Evolutionary conservation across 495 filamentous ascomycete species (phyloP).

Genomic region (Podospora appendiculata): DNA sequence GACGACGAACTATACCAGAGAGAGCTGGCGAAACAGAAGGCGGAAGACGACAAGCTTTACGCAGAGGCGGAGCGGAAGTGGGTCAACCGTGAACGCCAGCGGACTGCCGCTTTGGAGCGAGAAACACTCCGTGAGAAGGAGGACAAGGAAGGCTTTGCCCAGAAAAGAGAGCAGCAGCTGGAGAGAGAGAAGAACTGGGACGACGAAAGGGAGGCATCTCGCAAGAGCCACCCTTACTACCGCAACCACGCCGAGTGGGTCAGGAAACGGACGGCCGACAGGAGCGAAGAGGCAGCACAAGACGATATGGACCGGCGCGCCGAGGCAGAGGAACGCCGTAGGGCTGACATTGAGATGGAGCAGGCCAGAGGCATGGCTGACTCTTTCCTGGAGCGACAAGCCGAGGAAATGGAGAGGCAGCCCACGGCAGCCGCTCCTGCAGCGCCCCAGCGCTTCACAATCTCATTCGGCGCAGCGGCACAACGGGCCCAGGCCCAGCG

Average conservation of each 20-base stretch:
- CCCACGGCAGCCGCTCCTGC: conserved; percentile 47
- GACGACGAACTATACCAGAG: conserved; percentile 80
- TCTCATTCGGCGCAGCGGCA: conserved; percentile 84
- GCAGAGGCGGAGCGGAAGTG: conserved; percentile 81
- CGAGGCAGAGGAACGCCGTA: conserved; percentile 67
- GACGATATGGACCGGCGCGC: conserved; percentile 76
- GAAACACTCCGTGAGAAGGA: conserved; percentile 72
- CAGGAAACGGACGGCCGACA: conserved; percentile 66
- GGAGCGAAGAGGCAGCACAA: conserved; percentile 59
- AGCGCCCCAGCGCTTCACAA: conserved; percentile 84
- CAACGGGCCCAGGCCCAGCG: conserved; percentile 67
- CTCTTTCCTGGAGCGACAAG: conserved; percentile 84
- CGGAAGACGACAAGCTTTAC: conserved; percentile 73
- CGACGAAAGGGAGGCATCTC: conserved; percentile 70
- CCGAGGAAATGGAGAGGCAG: conserved; percentile 70
- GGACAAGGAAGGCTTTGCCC: conserved; percentile 59
- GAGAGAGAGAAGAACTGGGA: conserved; percentile 74
- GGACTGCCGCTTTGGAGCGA: conserved; percentile 74
- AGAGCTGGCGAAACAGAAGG: conserved; percentile 58
- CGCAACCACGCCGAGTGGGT: conserved; percentile 77
- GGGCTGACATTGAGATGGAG: conserved; percentile 62
- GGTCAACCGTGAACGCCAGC: conserved; percentile 79
- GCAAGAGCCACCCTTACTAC: conserved; percentile 77
- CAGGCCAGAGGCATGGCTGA: conserved; percentile 83
- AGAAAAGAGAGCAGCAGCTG: conserved; percentile 51